Base-by-base conservation (phyloP, 2,329 filamentous ascomycete genomes). In the Onygena corvina region DNA sequence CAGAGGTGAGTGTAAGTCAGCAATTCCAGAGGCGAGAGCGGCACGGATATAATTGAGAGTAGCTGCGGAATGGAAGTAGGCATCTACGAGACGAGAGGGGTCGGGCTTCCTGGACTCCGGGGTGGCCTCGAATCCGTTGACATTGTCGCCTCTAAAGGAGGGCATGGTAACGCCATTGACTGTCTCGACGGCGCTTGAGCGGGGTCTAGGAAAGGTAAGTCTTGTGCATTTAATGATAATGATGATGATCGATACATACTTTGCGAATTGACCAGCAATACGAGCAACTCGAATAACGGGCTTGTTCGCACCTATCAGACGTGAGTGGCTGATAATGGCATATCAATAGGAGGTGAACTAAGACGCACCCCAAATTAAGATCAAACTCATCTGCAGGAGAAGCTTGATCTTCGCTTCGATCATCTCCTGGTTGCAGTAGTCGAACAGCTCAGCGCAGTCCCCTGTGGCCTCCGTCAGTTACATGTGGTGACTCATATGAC, bases 321-420 rank as follows among this genome's bases (percentile, higher is more conserved):
- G 50, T 36, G 53, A 21, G 57, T 46, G 14, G 31, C n/a, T 20
- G 9, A 14, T 23, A 20, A 53, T 18, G 9, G 20, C 23, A 48
- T 30, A 35, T 25, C 46, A 25, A 20, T 31, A 31, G 34, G 18
- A 27, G 20, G 14, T 20, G 34, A 11, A 9, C n/a, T n/a, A 20
- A 11, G 11, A 51, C 86, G 31, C 60, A 68, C 67, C 92, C 83
- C 89, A 95, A 64, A 96, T 89, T 52, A 98, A 75, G 1, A 98
- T 86, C 58, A 98, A 71, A 56, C 86, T 94, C 90, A 98, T 96
- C 70, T 98, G 92, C 52, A 98, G 73, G 25, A 98, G 76, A 21
- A 98, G 78, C 71, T 96, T 96, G 67, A 96, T 87, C 74, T 96
- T 98, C 54, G 86, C 84, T 69, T 96, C 88, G 58, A 98, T 95